These are phyloP conservation scores for Cladophialophora exuberans DNA, from an alignment of 2,329 filamentous ascomycete species.

Conservation along the genomic window DNA sequence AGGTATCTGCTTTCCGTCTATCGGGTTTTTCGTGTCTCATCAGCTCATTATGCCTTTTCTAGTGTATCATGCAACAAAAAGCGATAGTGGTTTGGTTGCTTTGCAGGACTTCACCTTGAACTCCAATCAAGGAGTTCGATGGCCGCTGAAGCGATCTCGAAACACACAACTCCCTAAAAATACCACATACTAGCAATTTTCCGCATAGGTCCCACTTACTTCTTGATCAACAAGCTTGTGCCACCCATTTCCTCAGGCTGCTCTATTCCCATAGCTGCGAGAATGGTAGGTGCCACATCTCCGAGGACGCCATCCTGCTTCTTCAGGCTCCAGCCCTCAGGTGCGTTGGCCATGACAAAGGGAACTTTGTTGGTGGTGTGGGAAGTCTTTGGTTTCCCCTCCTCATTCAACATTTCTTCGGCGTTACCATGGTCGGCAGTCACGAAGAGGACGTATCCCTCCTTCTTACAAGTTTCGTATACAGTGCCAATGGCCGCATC, in stretches of 20 bases:
- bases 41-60: slow-evolving; percentile 28
- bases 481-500: slow-evolving; percentile 93
- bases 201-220: slow-evolving; percentile 35
- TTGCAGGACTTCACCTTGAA: too few species aligned
- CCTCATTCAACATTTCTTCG: slow-evolving; percentile 97
- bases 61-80: slow-evolving; percentile 20
- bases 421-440: slow-evolving; percentile 97
- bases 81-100: too few species aligned
- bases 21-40: slow-evolving; percentile 26
- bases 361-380: slow-evolving; percentile 98
- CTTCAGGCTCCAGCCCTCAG: slow-evolving; percentile 83
- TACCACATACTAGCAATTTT: neutral
- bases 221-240: slow-evolving; percentile 78
- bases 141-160: too few species aligned
- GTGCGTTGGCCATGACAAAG: slow-evolving; percentile 97
- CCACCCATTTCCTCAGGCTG: slow-evolving; percentile 94
- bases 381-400: slow-evolving; percentile 96
- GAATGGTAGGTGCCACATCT: slow-evolving; percentile 92
- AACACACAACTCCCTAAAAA: too few species aligned
- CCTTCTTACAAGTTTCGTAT: slow-evolving; percentile 89
- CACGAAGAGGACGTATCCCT: slow-evolving; percentile 91
- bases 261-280: slow-evolving; percentile 86
- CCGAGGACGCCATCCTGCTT: slow-evolving; percentile 87
- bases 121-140: too few species aligned
- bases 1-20: slow-evolving; percentile 30